Evolutionary conservation across 306 rosid genomes (phyloP), one percentile per base, ranked within the genome.

Genomic region (Astragalus glycyphyllos): DNA sequence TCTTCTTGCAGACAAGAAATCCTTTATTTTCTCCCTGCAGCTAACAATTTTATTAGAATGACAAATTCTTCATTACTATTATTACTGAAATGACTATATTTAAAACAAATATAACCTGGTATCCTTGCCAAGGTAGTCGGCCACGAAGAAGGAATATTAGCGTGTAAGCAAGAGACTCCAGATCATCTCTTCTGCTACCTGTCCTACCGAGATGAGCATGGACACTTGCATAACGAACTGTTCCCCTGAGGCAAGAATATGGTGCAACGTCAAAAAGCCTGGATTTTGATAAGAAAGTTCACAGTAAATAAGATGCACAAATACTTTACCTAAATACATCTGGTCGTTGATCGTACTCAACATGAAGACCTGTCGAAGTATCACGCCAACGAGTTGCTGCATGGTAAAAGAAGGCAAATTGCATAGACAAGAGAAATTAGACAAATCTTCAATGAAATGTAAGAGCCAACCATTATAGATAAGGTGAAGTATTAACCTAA

Each of bases 51-150:
- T 23, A 64, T 73, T 7, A 68, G 26, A 68, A 68, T 34, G 31
- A 13, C 41, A 47, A 38, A 47, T 4, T 65, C 17, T 70, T 11
- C 62, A 7, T 45, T 57, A 61, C 15, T 55, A 45, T 11, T 26
- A 10, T 41, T 23, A 48, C 45, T 65, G 13, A 71, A 44, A 20
- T 38, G 58, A 41, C 12, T 51, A 34, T 42, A 48, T 50, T 57
- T n/a, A 13, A 69, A 48, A 69, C 73, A 58, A 72, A 75, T 51
- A 83, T 69, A 66, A 92, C 98, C 98, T 93, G 97, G 56, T 71
- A 90, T 42, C 98, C 98, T 81, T 93, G 98, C 98, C 98, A 93
- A 65, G 98, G 98, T 34, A 93, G 82, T 50, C 93, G 95, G 57
- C 96, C 98, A 4, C 91, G 96, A 62, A 93, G 93, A 76, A 93